Conservation (phyloP, 176 grass and related monocot genomes). For the Zoysia pacifica region DNA sequence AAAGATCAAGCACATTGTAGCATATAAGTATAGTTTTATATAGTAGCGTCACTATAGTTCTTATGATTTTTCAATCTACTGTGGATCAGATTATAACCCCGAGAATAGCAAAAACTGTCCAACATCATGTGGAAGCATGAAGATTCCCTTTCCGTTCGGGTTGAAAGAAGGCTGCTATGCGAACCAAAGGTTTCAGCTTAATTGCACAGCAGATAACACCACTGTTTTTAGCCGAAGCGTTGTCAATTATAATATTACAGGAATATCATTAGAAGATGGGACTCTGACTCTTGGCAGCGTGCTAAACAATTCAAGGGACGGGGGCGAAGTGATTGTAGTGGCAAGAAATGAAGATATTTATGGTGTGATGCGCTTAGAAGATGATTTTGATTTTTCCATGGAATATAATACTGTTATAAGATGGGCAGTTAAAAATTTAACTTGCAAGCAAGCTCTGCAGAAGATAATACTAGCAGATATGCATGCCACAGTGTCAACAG, state of each 20-base stretch:
- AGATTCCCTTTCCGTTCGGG: constrained; percentile 34
- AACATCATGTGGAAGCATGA: constrained; percentile 30
- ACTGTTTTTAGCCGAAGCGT: background rate
- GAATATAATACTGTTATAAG: background rate
- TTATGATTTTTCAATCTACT: background rate
- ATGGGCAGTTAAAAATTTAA: background rate
- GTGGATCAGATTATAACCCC: background rate
- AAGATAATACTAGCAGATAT: background rate
- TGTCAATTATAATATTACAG: background rate
- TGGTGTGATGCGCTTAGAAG: background rate
- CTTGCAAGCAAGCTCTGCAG: background rate
- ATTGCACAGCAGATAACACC: background rate
- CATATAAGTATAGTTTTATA: too few species aligned
- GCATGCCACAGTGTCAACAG: background rate
- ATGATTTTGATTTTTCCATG: background rate
- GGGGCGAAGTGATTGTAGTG: background rate
- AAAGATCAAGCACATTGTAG: too few species aligned
- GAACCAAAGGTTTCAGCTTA: background rate
- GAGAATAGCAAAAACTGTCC: background rate
- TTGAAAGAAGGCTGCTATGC: constrained; percentile 26
- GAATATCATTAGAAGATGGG: constrained; percentile 14
- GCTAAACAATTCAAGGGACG: background rate
- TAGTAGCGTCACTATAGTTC: too few species aligned
- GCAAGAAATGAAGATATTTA: fast-evolving
- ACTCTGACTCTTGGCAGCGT: background rate